Evolutionary conservation across 2,329 filamentous ascomycete genomes (phyloP).

Genomic region (Escovopsis sp.): DNA sequence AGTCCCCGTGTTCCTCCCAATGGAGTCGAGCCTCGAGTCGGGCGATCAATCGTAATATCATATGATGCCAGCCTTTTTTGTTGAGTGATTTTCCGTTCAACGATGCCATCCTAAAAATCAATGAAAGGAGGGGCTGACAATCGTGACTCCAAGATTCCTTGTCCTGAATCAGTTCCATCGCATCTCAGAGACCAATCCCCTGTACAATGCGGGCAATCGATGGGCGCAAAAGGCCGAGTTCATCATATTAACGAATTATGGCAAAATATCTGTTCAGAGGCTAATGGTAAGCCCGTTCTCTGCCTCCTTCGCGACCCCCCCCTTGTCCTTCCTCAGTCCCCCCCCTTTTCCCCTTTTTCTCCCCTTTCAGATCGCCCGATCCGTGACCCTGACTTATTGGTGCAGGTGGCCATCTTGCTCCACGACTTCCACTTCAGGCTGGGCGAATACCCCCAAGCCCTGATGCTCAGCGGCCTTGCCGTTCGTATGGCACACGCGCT

Average conservation of each 20-base stretch:
- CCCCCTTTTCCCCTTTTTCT: too few relatives aligned
- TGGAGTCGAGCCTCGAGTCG: too few relatives aligned
- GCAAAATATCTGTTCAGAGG: slow-evolving; percentile 22
- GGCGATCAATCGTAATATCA: too few relatives aligned
- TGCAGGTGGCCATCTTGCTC: slow-evolving; percentile 22
- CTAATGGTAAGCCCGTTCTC: slow-evolving; percentile 18
- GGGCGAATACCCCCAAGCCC: slow-evolving; percentile 23
- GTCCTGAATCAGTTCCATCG: slow-evolving; percentile 17
- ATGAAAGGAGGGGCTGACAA: background rate
- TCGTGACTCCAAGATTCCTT: slow-evolving; percentile 18
- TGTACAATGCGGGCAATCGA: slow-evolving; percentile 19
- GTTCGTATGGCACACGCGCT: slow-evolving; percentile 27
- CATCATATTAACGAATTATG: slow-evolving; percentile 21
- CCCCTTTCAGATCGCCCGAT: too few relatives aligned
- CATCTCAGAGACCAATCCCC: slow-evolving; percentile 13
- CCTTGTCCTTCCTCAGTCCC: too few relatives aligned
- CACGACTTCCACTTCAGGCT: slow-evolving; percentile 25
- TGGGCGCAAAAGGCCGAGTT: slow-evolving; percentile 24
- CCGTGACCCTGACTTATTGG: background rate
- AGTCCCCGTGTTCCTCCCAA: background rate
- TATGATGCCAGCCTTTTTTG: too few relatives aligned
- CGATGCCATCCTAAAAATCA: too few relatives aligned
- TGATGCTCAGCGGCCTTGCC: slow-evolving; percentile 25
- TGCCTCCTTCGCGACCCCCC: too few relatives aligned
- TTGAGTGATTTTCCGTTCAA: too few relatives aligned